Evolutionary conservation across 2,329 filamentous ascomycete species (phyloP).

Genomic region (Arachnopeziza araneosa): DNA sequence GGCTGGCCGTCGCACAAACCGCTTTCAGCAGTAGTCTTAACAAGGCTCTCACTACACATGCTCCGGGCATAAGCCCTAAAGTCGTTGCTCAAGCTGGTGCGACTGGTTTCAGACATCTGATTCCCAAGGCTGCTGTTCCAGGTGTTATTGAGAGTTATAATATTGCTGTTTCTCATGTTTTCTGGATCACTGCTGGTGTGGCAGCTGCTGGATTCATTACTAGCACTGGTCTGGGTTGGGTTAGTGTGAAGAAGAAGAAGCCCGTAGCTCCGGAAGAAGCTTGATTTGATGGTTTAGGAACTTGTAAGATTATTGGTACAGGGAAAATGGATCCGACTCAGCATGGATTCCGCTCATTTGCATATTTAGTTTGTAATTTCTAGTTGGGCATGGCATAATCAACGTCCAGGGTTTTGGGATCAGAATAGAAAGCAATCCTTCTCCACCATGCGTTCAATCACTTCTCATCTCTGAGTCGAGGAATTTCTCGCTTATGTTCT

Average conservation of each 20-base stretch:
- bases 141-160: conserved; percentile 37
- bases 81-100: conserved; percentile 37
- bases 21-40: conserved; percentile 31
- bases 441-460: too few relatives aligned
- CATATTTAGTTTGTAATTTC: too few relatives aligned
- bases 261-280: not conserved
- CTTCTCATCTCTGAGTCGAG: too few relatives aligned
- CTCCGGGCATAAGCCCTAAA: conserved; percentile 28
- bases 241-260: conserved; percentile 36
- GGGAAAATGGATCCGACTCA: too few relatives aligned
- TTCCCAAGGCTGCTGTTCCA: conserved; percentile 28
- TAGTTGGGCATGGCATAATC: too few relatives aligned
- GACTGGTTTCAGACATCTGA: conserved; percentile 33
- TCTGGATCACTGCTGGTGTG: conserved; percentile 35
- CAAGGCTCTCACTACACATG: conserved; percentile 27
- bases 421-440: too few relatives aligned
- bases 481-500: too few relatives aligned
- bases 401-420: too few relatives aligned
- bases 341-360: too few relatives aligned
- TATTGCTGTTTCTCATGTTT: conserved; percentile 33
- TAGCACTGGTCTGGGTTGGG: conserved; percentile 41
- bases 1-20: conserved; percentile 20
- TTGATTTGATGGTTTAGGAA: not conserved
- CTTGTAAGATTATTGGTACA: not conserved
- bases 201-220: conserved; percentile 31